Percentiles rank a stretch among this genome's conserved stretches.
Conservation (phyloP, 148 eudicot genomes). For the Rhododendron kiyosumense region DNA sequence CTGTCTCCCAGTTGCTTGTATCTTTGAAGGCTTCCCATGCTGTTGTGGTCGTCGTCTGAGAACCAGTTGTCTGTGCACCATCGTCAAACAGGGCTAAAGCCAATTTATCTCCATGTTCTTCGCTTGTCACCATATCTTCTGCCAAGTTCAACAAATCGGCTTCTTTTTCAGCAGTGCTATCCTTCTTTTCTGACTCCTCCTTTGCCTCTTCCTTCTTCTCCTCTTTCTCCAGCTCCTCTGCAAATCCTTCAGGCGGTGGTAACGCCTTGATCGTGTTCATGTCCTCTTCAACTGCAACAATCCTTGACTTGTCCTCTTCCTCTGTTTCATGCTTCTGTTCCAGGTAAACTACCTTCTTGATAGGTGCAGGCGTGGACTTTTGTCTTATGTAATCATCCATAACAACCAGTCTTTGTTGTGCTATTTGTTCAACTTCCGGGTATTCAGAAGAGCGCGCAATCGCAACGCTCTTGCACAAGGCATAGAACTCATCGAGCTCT, state of each 20-base stretch:
- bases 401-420: constrained; percentile 56
- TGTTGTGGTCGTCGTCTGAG: constrained; percentile 17
- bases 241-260: constrained; percentile 51
- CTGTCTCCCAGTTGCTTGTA: constrained; percentile 66
- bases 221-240: constrained; percentile 20
- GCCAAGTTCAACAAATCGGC: constrained; percentile 59
- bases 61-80: background rate
- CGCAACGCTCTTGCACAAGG: constrained; percentile 56
- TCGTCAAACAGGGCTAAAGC: constrained; percentile 72
- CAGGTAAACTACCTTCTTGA: background rate
- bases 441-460: constrained; percentile 63
- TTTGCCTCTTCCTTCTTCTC: constrained; percentile 13
- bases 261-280: constrained; percentile 65
- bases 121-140: constrained; percentile 36
- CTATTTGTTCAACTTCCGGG: constrained; percentile 62
- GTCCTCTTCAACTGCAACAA: constrained; percentile 32
- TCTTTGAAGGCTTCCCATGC: constrained; percentile 68
- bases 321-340: constrained; percentile 21
- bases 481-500: constrained; percentile 61
- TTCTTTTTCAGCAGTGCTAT: constrained; percentile 19
- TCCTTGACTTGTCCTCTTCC: constrained; percentile 11
- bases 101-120: constrained; percentile 48
- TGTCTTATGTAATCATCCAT: constrained; percentile 75
- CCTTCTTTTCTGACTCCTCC: constrained; percentile 16
- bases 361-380: constrained; percentile 28